Percentiles rank a stretch among this genome's conserved stretches.
Evolutionary conservation across 805 yeast species (phyloP).

Genomic region (Kuraishia borneana): DNA sequence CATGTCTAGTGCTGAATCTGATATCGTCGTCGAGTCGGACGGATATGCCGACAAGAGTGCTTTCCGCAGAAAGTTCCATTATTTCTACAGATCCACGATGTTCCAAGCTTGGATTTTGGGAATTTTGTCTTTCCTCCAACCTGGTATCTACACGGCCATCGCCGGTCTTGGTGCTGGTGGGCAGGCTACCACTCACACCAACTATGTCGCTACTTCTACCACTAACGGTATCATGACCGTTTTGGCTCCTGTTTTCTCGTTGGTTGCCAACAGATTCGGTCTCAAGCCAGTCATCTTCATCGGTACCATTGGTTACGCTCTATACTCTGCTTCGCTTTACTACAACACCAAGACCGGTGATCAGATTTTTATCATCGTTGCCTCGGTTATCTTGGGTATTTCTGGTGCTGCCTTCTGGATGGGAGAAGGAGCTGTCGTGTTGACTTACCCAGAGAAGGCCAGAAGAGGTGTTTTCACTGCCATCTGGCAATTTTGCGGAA

Average conservation of each 20-base stretch:
- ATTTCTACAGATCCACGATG: slow-evolving; percentile 1
- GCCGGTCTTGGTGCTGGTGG: slow-evolving; percentile 15
- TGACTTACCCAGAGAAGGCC: slow-evolving; percentile 11
- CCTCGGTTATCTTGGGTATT: slow-evolving; percentile 13
- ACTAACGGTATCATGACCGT: slow-evolving; percentile 14
- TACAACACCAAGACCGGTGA: slow-evolving; percentile 14
- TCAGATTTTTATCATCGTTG: slow-evolving; percentile 13
- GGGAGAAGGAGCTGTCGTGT: slow-evolving; percentile 15
- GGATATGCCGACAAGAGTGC: no score
- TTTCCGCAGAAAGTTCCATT: no score
- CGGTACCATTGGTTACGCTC: slow-evolving; percentile 14
- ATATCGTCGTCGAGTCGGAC: no score
- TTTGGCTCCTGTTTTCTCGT: slow-evolving; percentile 10
- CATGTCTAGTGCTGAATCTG: no score
- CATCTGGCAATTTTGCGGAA: slow-evolving; percentile 14
- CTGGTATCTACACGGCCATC: slow-evolving; percentile 12
- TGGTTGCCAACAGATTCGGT: slow-evolving; percentile 12
- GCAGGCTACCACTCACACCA: slow-evolving; percentile 6
- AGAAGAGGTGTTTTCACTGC: slow-evolving; percentile 16
- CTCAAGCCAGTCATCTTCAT: slow-evolving; percentile 8
- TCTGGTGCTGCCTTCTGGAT: slow-evolving; percentile 15
- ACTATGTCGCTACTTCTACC: slow-evolving; percentile 10
- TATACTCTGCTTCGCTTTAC: slow-evolving; percentile 16
- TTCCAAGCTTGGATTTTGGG: slow-evolving; percentile 11
- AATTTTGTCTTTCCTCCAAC: slow-evolving; percentile 11